These are phyloP conservation scores for Heliamphora pulchella DNA, from an alignment of 179 eudicot species.

Conservation along the genomic window DNA sequence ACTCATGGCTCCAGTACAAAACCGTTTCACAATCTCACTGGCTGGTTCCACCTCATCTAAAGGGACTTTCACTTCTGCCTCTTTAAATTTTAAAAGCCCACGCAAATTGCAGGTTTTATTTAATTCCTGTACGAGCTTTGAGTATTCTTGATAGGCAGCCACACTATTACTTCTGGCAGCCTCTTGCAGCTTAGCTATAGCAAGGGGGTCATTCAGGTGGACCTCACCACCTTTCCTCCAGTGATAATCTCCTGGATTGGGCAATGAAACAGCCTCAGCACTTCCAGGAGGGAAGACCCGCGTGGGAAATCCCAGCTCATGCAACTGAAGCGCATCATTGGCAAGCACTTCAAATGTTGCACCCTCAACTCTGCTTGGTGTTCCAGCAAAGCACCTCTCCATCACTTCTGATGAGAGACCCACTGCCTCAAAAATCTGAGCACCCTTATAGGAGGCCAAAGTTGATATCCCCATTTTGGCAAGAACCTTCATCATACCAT, in stretches of 20 bases:
- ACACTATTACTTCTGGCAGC: constrained; percentile 88
- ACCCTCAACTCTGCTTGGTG: constrained; percentile 97
- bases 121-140: constrained; percentile 74
- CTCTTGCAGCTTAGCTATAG: constrained; percentile 95
- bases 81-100: constrained; percentile 88
- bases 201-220: constrained; percentile 92
- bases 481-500: constrained; percentile 99
- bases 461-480: constrained; percentile 99
- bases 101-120: constrained; percentile 81
- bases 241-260: constrained; percentile 97
- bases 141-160: constrained; percentile 92
- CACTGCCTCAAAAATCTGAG: constrained; percentile 97
- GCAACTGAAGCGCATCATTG: constrained; percentile 63
- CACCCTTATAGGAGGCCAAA: constrained; percentile 98
- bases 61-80: constrained; percentile 47
- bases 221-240: constrained; percentile 98
- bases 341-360: constrained; percentile 94
- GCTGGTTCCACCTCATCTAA: constrained; percentile 92
- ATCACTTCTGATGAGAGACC: constrained; percentile 95
- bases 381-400: constrained; percentile 82
- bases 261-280: constrained; percentile 87
- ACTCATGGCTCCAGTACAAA: constrained; percentile 99
- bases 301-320: constrained; percentile 79
- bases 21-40: constrained; percentile 93
- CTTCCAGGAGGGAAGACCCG: constrained; percentile 69